Evolutionary conservation across 345 rosid species (phyloP).

Genomic region (Salix koriyanagi): DNA sequence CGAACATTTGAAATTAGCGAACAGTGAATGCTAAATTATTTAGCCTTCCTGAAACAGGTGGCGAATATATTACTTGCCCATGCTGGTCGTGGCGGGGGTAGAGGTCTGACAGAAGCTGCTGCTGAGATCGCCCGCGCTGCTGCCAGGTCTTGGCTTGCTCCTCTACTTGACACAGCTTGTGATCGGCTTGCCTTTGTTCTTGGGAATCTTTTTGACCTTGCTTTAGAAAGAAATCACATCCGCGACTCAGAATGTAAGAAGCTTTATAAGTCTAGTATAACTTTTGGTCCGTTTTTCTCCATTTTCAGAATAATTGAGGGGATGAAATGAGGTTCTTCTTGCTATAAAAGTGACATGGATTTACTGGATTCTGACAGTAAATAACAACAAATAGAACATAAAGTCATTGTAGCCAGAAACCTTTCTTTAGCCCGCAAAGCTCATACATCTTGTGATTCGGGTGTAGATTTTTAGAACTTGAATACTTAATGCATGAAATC

Average conservation of each 20-base stretch:
- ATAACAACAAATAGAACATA: background rate
- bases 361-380: background rate
- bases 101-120: constrained; percentile 88
- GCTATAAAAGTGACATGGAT: background rate
- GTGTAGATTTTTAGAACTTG: background rate
- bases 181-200: constrained; percentile 88
- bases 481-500: background rate
- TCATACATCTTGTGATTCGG: too few relatives aligned
- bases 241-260: constrained; percentile 70
- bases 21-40: background rate
- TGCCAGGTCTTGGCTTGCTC: constrained; percentile 95
- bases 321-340: background rate
- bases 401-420: background rate
- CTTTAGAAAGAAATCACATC: constrained; percentile 67
- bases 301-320: background rate
- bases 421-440: too few relatives aligned
- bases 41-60: constrained; percentile 46
- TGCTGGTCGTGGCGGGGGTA: constrained; percentile 87
- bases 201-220: constrained; percentile 81
- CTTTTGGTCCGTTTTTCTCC: too few relatives aligned
- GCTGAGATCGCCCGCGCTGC: constrained; percentile 96
- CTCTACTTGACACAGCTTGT: constrained; percentile 92
- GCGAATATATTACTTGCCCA: constrained; percentile 92
- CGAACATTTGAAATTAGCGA: constrained; percentile 5
- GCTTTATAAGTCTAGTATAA: background rate